A percentile compares a stretch with the other conserved stretches of the same genome.
Evolutionary conservation across 23 red algal genomes (phyloP).

Genomic region (Cyanidioschyzon merolae): DNA sequence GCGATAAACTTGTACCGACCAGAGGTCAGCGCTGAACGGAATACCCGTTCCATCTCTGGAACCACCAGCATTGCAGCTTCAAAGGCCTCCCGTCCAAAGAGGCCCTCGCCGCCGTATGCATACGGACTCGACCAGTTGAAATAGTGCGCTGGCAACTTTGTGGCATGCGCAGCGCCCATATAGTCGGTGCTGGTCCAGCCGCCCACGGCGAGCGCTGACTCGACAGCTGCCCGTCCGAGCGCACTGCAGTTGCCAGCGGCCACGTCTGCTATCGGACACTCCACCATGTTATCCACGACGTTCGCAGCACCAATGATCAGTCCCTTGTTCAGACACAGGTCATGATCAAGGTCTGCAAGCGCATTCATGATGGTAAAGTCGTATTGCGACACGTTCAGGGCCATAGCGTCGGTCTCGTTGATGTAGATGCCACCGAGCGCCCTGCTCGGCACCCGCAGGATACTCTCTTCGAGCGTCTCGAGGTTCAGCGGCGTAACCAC

Average conservation of each 20-base stretch:
- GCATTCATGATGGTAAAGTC: constrained; percentile 14
- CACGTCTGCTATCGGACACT: background rate
- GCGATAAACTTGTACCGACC: constrained; percentile 7
- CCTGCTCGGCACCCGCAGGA: background rate
- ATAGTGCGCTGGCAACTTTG: background rate
- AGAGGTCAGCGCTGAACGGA: background rate
- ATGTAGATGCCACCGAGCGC: background rate
- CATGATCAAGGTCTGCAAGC: background rate
- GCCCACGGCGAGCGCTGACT: background rate
- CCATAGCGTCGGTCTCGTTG: background rate
- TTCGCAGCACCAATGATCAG: background rate
- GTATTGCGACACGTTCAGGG: background rate
- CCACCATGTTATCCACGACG: background rate
- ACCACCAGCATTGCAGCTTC: constrained; percentile 1
- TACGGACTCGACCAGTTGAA: constrained; percentile 8
- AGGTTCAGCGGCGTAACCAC: background rate
- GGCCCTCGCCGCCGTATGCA: background rate
- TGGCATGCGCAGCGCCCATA: background rate
- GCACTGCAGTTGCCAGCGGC: background rate
- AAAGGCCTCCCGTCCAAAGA: background rate
- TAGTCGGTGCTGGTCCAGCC: constrained; percentile 6
- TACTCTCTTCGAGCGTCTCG: background rate
- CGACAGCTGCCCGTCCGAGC: background rate
- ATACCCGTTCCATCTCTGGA: background rate
- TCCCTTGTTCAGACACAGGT: background rate